phyloP scores from a whole-genome alignment of 345 rosid genomes.

The Viola odorata region DNA sequence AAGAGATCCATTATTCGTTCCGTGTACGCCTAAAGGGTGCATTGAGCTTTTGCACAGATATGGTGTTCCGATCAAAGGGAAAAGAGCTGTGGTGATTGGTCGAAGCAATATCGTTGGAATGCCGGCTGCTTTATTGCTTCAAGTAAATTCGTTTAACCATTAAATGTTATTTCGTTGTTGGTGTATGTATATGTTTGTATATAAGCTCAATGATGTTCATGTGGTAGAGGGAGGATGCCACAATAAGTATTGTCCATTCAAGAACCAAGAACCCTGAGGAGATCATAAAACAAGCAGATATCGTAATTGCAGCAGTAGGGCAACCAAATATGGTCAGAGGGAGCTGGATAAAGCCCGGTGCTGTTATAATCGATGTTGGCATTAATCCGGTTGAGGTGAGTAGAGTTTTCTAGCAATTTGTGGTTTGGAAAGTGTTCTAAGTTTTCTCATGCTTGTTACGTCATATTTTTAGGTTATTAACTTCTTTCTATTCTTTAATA shows the following conservation, averaged over 20 bases:
- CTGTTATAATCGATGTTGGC: conserved; percentile 84
- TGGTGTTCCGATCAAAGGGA: conserved; percentile 67
- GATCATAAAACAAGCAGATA: conserved; percentile 69
- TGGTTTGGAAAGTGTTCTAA: not conserved
- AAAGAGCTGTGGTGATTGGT: conserved; percentile 79
- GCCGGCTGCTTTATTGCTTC: conserved; percentile 86
- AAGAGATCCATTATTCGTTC: conserved; percentile 74
- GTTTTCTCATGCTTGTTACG: not conserved
- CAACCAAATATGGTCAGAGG: conserved; percentile 77
- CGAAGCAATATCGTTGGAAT: conserved; percentile 93
- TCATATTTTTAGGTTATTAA: conserved; percentile 6
- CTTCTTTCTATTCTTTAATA: not conserved
- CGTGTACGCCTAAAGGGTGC: conserved; percentile 94
- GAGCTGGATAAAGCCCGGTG: conserved; percentile 87
- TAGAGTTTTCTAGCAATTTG: not conserved
- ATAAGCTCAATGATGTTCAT: not conserved
- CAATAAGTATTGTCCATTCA: conserved; percentile 68
- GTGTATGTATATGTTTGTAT: no score
- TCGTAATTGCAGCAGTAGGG: conserved; percentile 73
- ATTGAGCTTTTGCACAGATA: conserved; percentile 71
- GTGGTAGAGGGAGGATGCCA: conserved; percentile 73
- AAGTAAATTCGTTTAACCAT: conserved; percentile 32
- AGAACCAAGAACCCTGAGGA: conserved; percentile 74
- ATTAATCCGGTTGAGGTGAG: conserved; percentile 76
- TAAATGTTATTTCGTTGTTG: not conserved